Evolutionary conservation across 2,329 filamentous ascomycete species (phyloP).

Genomic region (Didymella segeticola): DNA sequence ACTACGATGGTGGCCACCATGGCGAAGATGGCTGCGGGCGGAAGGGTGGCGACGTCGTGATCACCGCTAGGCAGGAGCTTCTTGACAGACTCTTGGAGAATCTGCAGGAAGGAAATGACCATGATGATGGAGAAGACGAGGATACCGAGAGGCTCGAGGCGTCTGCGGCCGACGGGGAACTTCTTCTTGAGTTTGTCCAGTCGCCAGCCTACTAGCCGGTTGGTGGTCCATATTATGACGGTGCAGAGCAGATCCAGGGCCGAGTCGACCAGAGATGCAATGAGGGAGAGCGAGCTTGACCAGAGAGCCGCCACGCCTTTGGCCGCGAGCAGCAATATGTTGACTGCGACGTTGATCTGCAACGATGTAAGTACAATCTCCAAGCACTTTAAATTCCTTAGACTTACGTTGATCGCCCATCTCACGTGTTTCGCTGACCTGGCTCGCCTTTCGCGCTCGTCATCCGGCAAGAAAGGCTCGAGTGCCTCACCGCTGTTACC

Average conservation of each 20-base stretch:
- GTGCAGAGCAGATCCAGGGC: conserved; percentile 67
- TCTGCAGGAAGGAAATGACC: conserved; percentile 68
- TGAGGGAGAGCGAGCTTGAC: conserved; percentile 65
- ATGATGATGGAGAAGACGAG: conserved; percentile 63
- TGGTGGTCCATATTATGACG: conserved; percentile 67
- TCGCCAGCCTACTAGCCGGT: conserved; percentile 65
- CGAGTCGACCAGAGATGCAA: conserved; percentile 68
- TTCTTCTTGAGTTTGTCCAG: conserved; percentile 57
- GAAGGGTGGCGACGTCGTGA: conserved; percentile 58
- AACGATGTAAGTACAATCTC: conserved; percentile 8
- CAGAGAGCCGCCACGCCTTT: conserved; percentile 63
- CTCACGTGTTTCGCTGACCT: conserved; percentile 58
- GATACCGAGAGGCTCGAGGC: background rate
- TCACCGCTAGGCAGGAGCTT: conserved; percentile 62
- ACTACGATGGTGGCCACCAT: conserved; percentile 64
- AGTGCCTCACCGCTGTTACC: conserved; percentile 58
- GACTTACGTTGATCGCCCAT: conserved; percentile 62
- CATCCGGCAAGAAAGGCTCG: conserved; percentile 62
- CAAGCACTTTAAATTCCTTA: background rate
- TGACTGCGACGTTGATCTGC: conserved; percentile 65
- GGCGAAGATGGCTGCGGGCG: conserved; percentile 62
- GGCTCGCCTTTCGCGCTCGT: conserved; percentile 58
- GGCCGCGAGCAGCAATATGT: conserved; percentile 62
- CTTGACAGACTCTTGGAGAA: conserved; percentile 65
- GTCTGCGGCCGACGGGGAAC: conserved; percentile 60